A percentile compares a stretch with the other conserved stretches of the same genome.
Evolutionary conservation across 371 early-diverging fungal species (phyloP).

Genomic region (Fennellomyces sp.): DNA sequence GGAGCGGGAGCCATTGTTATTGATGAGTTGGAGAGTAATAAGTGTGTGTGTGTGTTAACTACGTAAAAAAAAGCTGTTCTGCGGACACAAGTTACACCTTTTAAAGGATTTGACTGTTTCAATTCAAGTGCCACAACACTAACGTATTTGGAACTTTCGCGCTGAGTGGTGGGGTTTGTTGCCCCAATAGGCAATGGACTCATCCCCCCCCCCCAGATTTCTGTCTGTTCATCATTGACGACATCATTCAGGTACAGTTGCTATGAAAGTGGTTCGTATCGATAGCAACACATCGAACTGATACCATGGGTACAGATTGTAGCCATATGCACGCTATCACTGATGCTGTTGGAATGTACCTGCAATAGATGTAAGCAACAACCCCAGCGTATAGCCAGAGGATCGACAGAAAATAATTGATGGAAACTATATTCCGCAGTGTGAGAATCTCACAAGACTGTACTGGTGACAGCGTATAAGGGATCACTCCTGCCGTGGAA

Average conservation of each 20-base stretch:
- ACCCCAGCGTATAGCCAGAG: background rate
- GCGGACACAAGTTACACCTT: background rate
- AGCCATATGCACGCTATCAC: too few relatives aligned
- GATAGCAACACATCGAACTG: too few relatives aligned
- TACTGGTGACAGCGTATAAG: background rate
- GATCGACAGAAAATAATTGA: conserved; percentile 3
- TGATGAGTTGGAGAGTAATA: background rate
- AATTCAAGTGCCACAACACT: conserved; percentile 6
- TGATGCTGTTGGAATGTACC: too few relatives aligned
- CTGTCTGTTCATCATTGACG: too few relatives aligned
- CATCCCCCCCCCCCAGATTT: background rate
- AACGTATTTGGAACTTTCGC: conserved; percentile 13
- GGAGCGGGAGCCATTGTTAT: conserved; percentile 16
- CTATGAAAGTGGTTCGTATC: too few relatives aligned
- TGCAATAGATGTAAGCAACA: background rate
- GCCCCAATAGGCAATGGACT: conserved; percentile 10
- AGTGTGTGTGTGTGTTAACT: background rate
- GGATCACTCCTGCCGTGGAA: background rate
- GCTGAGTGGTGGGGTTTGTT: conserved; percentile 14
- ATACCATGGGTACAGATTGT: too few relatives aligned
- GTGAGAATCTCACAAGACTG: conserved; percentile 14
- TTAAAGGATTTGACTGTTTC: conserved; percentile 9
- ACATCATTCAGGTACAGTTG: too few relatives aligned
- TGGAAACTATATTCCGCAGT: background rate
- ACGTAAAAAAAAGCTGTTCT: background rate